Evolutionary conservation across 352 stramenopile genomes (phyloP).

Genomic region (Phytophthora agathidicida): DNA sequence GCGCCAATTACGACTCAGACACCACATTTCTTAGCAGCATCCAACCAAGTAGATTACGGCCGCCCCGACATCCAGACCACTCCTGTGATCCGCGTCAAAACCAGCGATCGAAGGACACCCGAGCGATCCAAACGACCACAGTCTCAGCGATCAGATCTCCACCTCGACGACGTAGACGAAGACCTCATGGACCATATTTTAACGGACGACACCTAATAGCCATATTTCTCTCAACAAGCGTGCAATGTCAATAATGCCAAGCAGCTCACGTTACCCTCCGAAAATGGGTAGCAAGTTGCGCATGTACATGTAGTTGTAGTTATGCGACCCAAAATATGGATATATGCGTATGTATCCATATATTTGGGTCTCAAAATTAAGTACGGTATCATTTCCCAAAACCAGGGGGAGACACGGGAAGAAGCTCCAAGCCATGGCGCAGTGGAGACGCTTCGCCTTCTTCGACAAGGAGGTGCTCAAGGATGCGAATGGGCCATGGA

Average conservation of each 20-base stretch:
- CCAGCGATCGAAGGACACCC: slow-evolving; percentile 15
- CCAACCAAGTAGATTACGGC: slow-evolving; percentile 16
- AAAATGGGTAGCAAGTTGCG: no score
- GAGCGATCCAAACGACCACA: slow-evolving; percentile 8
- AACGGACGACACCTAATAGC: no score
- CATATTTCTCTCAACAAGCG: no score
- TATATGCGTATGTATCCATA: no score
- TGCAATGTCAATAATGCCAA: slow-evolving; percentile 4
- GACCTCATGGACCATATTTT: slow-evolving; percentile 74
- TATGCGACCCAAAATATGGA: no score
- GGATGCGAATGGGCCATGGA: slow-evolving; percentile 80
- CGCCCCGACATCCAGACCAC: slow-evolving; percentile 18
- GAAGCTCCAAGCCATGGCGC: slow-evolving; percentile 60
- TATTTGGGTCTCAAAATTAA: slow-evolving; percentile 5
- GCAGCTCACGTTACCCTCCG: no score
- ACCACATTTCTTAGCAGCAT: slow-evolving; percentile 5
- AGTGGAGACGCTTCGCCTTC: slow-evolving; percentile 90
- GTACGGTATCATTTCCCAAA: slow-evolving; percentile 28
- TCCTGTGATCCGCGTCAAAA: slow-evolving; percentile 28
- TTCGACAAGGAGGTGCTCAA: slow-evolving; percentile 91
- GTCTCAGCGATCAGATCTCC: slow-evolving; percentile 34
- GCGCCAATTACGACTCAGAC: slow-evolving; percentile 4
- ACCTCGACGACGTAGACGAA: slow-evolving; percentile 68
- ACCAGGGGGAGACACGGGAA: slow-evolving; percentile 19
- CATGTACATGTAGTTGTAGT: no score